phyloP scores from a whole-genome alignment of 2,329 filamentous ascomycete species.

The Remersonia thermophila region DNA sequence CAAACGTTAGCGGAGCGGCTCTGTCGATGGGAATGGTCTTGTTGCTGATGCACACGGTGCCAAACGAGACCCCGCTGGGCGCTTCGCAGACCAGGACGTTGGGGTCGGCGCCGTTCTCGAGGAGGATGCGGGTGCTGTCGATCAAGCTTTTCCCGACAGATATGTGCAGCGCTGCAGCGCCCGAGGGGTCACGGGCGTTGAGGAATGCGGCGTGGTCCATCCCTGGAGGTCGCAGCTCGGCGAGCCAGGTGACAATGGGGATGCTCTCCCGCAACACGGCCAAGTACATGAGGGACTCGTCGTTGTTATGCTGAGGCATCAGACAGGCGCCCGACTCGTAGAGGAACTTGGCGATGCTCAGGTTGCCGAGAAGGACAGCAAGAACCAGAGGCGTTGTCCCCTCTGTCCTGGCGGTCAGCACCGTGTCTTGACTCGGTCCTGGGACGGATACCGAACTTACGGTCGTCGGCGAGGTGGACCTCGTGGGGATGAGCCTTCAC shows the following conservation, averaged over 20 bases:
- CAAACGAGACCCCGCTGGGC: too few relatives aligned
- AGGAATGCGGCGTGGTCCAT: not conserved
- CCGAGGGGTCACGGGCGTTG: not conserved
- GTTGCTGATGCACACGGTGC: too few relatives aligned
- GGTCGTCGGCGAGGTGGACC: not conserved
- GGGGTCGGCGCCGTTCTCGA: slow-evolving; percentile 2
- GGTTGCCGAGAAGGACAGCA: slow-evolving; percentile 2
- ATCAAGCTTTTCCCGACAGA: not conserved
- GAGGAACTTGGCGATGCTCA: slow-evolving; percentile 1
- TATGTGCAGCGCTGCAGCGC: slow-evolving; percentile 1
- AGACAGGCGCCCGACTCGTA: not conserved
- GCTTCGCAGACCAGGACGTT: not conserved
- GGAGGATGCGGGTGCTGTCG: not conserved
- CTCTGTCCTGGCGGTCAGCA: not conserved
- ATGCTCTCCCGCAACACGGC: slow-evolving; percentile 1
- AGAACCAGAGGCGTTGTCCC: slow-evolving; percentile 7
- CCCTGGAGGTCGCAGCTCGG: not conserved
- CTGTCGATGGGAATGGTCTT: too few relatives aligned
- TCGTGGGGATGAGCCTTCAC: not conserved
- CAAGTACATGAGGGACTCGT: slow-evolving; percentile 3
- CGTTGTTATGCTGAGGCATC: slow-evolving; percentile 1
- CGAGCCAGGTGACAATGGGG: slow-evolving; percentile 1
- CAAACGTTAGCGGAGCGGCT: not conserved
- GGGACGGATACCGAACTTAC: not conserved
- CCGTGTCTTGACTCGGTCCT: too few relatives aligned